These are phyloP conservation scores for Ephemerocybe angulata DNA, from an alignment of 768 basidiomycete species.

Conservation along the genomic window DNA sequence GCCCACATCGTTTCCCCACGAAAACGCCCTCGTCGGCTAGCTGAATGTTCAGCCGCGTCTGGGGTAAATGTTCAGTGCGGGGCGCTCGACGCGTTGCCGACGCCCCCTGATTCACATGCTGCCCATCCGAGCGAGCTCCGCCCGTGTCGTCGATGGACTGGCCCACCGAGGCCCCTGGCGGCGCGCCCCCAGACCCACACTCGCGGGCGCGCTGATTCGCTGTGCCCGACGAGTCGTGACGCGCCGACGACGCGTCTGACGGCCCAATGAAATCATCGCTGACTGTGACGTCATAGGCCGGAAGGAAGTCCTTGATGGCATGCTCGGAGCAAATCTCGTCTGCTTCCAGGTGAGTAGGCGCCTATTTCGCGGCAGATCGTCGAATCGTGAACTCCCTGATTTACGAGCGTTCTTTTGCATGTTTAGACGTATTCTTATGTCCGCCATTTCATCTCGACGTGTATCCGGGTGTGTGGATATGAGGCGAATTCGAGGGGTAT, in stretches of 20 bases:
- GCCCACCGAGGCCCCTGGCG: too few species aligned
- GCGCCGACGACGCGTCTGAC: too few species aligned
- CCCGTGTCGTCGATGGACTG: too few species aligned
- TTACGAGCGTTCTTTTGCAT: too few species aligned
- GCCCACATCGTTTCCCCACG: too few species aligned
- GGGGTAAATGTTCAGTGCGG: neutral
- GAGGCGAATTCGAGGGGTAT: constrained; percentile 72
- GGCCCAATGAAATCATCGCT: neutral
- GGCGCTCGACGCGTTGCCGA: neutral
- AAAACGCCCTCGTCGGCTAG: too few species aligned
- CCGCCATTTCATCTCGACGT: constrained; percentile 91
- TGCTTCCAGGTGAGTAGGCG: constrained; percentile 74
- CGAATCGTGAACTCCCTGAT: neutral
- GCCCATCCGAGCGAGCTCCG: too few species aligned
- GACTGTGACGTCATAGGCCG: constrained; percentile 44
- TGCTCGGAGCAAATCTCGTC: constrained; percentile 94
- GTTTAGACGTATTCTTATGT: constrained; percentile 93
- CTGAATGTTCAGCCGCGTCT: neutral
- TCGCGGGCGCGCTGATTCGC: too few species aligned
- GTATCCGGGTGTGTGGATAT: constrained; percentile 94
- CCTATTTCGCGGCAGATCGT: neutral
- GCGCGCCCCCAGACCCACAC: too few species aligned
- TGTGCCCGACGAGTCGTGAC: too few species aligned
- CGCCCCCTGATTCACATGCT: neutral
- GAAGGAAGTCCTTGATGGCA: constrained; percentile 93